Percentiles rank a stretch among this genome's conserved stretches.
These are phyloP conservation scores for Colletotrichum gigasporum DNA, from an alignment of 2,329 filamentous ascomycete genomes.

Conservation along the genomic window DNA sequence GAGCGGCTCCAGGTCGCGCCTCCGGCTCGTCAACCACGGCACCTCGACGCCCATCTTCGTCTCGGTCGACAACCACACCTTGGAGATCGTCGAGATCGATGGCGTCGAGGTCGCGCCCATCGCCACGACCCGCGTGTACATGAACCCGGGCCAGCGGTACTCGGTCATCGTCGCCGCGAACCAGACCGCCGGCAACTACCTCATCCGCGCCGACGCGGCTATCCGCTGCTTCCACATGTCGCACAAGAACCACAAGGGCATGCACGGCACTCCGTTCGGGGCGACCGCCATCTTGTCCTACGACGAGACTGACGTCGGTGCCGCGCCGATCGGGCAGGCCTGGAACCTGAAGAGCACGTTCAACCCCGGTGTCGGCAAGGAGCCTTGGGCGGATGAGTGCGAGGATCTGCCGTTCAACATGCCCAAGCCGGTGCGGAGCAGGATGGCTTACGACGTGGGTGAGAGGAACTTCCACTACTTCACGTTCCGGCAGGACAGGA, in stretches of 20 bases:
- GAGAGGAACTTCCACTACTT: conserved; percentile 29
- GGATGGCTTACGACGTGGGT: conserved; percentile 33
- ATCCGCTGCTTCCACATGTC: conserved; percentile 30
- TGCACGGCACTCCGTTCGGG: conserved; percentile 25
- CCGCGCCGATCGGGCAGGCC: conserved; percentile 24
- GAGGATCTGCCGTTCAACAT: conserved; percentile 34
- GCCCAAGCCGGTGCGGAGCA: conserved; percentile 31
- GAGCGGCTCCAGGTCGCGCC: conserved; percentile 39
- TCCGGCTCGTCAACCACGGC: conserved; percentile 51
- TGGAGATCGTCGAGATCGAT: conserved; percentile 51
- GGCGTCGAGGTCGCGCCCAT: conserved; percentile 49
- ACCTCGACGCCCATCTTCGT: conserved; percentile 49
- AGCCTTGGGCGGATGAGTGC: conserved; percentile 23
- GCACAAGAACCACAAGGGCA: conserved; percentile 17
- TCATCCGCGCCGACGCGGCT: conserved; percentile 42
- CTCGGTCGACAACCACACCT: conserved; percentile 48
- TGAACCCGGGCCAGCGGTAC: conserved; percentile 50
- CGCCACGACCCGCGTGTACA: conserved; percentile 43
- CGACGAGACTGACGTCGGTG: conserved; percentile 29
- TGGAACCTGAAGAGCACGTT: conserved; percentile 28
- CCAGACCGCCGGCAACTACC: conserved; percentile 43
- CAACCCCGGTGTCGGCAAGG: conserved; percentile 9
- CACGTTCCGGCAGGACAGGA: conserved; percentile 20
- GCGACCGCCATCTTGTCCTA: conserved; percentile 32
- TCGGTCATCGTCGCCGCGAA: conserved; percentile 46